Evolutionary conservation across 2,329 filamentous ascomycete species (phyloP).

Genomic region (Ramichloridium luteum): DNA sequence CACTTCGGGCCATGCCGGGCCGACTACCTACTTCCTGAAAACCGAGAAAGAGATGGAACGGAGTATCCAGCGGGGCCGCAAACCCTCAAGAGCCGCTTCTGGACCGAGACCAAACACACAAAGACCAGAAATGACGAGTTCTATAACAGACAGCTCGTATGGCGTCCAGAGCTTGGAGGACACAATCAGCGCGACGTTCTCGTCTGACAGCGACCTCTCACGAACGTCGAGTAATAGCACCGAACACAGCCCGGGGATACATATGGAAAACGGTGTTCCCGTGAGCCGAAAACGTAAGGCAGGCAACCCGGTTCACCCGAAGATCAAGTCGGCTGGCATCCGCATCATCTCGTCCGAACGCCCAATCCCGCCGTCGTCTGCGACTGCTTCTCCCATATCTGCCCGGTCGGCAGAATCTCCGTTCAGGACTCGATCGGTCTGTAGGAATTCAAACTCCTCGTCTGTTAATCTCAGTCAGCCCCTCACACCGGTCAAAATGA

Average conservation of each 20-base stretch:
- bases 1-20: constrained; percentile 24
- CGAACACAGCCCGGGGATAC: constrained; percentile 11
- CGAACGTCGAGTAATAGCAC: constrained; percentile 16
- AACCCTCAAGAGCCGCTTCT: constrained; percentile 14
- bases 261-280: constrained; percentile 7
- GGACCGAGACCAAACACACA: constrained; percentile 6
- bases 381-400: constrained; percentile 15
- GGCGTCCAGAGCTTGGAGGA: constrained; percentile 48
- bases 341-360: constrained; percentile 25
- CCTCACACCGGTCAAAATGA: constrained; percentile 36
- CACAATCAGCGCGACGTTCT: constrained; percentile 34
- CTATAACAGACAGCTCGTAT: constrained; percentile 35
- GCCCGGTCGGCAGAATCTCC: constrained; percentile 15
- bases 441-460: constrained; percentile 18
- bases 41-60: constrained; percentile 39
- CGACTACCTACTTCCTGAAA: constrained; percentile 49
- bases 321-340: constrained; percentile 22
- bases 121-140: constrained; percentile 15
- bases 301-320: constrained; percentile 26
- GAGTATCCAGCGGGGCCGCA: constrained; percentile 14
- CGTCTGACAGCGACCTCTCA: constrained; percentile 16
- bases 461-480: constrained; percentile 27
- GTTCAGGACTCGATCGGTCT: constrained; percentile 14
- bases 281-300: constrained; percentile 20
- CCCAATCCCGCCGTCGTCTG: constrained; percentile 6